Evolutionary conservation across 2,329 filamentous ascomycete genomes (phyloP), one percentile per base, ranked within the genome.

Genomic region (Apiospora kogelbergensis): DNA sequence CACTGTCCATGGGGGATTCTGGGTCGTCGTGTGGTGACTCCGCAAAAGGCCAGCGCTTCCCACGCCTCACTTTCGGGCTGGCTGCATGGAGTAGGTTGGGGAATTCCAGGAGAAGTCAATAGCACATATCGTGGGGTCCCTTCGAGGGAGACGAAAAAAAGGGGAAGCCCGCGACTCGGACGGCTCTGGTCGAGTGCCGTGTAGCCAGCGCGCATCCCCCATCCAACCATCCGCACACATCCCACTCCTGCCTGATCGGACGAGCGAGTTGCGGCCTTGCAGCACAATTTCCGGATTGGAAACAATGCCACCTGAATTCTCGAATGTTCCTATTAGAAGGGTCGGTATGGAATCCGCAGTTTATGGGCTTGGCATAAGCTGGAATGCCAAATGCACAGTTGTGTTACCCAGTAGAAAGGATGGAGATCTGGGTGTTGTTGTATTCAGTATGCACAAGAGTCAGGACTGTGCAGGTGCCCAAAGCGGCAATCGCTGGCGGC

Each of bases 361-460:
- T 60, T 60, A 37, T 37, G 37, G 30, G 17, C 53, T 60, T 60
- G 53, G 30, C 53, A 37, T 11, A 20, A 7, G 7, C 45, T 45
- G 20, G 30, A n/a, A 24, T 48, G 48, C 17, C 26, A 7, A 13
- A 20, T 57, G 26, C 26, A 24, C 15, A 24, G 45, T 11, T 22
- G 33, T 60, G 48, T 26, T 33, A 33, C 30, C 53, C 26, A 60
- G 20, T 57, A 37, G 30, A 60, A 37, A 37, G 53, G 26, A 60
- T 60, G 30, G 53, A 33, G 48, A 17, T 60, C 33, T n/a, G 20
- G 15, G 7, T 33, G 33, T 33, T 33, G 33, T 33, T n/a, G 20
- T 37, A 60, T 60, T n/a, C 48, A 30, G 48, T 57, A 57, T 57
- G 48, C 48, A 57, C 24, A 57, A 57, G 48, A 57, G 26, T 57